phyloP scores from a whole-genome alignment of 1,284 basidiomycete genomes.

The Pterula multifida region DNA sequence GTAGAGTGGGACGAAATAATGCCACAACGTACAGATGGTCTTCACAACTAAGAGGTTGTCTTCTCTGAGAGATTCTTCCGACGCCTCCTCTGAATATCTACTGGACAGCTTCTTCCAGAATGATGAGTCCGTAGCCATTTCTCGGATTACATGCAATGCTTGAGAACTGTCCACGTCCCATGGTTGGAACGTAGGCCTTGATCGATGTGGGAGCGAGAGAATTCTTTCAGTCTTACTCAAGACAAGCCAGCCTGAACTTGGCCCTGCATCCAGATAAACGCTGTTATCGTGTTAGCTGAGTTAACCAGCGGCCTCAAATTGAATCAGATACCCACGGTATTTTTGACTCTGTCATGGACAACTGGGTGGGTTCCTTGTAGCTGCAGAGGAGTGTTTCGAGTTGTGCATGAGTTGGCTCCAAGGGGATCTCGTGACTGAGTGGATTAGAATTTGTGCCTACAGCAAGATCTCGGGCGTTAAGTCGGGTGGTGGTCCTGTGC shows the following conservation, averaged over 20 bases:
- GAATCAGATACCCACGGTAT: not conserved
- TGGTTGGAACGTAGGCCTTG: slow-evolving; percentile 36
- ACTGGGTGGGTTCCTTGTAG: slow-evolving; percentile 33
- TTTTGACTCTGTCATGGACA: slow-evolving; percentile 6
- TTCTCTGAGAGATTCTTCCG: slow-evolving; percentile 42
- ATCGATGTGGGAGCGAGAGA: slow-evolving; percentile 34
- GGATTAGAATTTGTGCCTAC: slow-evolving; percentile 44
- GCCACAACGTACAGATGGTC: slow-evolving; percentile 46
- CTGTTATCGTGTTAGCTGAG: not conserved
- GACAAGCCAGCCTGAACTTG: slow-evolving; percentile 44
- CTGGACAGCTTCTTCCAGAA: slow-evolving; percentile 53
- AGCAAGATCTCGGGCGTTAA: slow-evolving; percentile 43
- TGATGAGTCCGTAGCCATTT: slow-evolving; percentile 25
- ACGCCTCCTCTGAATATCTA: slow-evolving; percentile 58
- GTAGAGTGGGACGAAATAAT: not conserved
- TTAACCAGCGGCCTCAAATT: slow-evolving; percentile 4
- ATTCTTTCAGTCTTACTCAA: slow-evolving; percentile 34
- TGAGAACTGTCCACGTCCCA: slow-evolving; percentile 41
- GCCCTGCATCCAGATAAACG: slow-evolving; percentile 38
- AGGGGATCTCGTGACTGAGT: slow-evolving; percentile 36
- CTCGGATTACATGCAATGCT: slow-evolving; percentile 34
- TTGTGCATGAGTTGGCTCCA: slow-evolving; percentile 43
- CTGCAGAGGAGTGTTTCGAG: slow-evolving; percentile 42
- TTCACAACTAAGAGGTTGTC: slow-evolving; percentile 65
- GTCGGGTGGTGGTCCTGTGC: slow-evolving; percentile 55